A percentile compares a stretch with the other conserved stretches of the same genome.
phyloP scores from a whole-genome alignment of 306 rosid species.

The Gillenia trifoliata region DNA sequence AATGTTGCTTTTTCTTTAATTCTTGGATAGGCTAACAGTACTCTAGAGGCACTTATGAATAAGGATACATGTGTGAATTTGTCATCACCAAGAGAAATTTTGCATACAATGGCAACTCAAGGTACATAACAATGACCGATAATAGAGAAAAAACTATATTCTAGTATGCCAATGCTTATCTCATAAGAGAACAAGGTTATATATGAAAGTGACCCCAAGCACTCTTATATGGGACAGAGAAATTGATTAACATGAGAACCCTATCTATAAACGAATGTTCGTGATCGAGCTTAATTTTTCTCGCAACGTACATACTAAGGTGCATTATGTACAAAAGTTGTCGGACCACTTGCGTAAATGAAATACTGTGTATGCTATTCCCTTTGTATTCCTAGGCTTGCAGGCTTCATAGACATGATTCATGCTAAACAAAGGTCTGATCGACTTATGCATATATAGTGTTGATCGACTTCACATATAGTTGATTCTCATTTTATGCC shows the following conservation, averaged over 20 bases:
- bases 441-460: not conserved
- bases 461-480: too few relatives aligned
- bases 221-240: not conserved
- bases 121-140: too few relatives aligned
- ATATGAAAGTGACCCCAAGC: not conserved
- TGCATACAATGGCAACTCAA: too few relatives aligned
- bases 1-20: not conserved
- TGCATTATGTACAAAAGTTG: not conserved
- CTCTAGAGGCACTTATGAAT: not conserved
- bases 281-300: not conserved
- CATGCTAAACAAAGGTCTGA: not conserved
- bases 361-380: not conserved
- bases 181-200: too few relatives aligned
- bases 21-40: not conserved
- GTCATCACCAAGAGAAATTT: not conserved
- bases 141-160: too few relatives aligned
- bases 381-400: not conserved
- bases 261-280: not conserved
- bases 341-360: not conserved
- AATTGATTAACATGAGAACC: not conserved
- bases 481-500: not conserved
- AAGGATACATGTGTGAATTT: not conserved
- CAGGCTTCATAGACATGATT: not conserved
- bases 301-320: not conserved
- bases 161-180: not conserved